A percentile compares a stretch with the other conserved stretches of the same genome.
These are phyloP conservation scores for Knoxdaviesia capensis DNA, from an alignment of 2,329 filamentous ascomycete genomes.

Conservation along the genomic window DNA sequence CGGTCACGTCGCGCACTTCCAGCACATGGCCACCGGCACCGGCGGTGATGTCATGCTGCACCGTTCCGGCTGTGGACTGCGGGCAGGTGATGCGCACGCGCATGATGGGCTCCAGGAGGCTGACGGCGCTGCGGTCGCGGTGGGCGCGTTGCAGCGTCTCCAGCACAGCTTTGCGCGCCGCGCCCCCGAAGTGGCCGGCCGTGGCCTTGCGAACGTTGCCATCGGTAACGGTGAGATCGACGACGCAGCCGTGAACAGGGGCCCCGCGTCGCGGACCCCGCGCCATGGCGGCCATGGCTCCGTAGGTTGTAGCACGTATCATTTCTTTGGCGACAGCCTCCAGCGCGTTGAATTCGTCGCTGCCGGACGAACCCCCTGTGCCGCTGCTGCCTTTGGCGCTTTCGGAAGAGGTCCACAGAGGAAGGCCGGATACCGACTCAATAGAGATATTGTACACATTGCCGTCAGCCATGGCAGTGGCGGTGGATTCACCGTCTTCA, in stretches of 20 bases:
- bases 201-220: constrained; percentile 41
- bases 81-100: constrained; percentile 70
- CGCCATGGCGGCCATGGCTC: constrained; percentile 63
- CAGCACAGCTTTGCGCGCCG: constrained; percentile 42
- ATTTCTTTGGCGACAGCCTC: constrained; percentile 18
- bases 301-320: constrained; percentile 49
- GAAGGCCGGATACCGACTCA: no score
- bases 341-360: constrained; percentile 1
- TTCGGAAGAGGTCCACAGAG: no score
- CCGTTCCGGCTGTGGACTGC: constrained; percentile 58
- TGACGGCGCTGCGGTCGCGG: constrained; percentile 26
- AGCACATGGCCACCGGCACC: constrained; percentile 54
- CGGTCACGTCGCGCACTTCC: constrained; percentile 39
- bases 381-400: no score
- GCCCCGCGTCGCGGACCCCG: constrained; percentile 66
- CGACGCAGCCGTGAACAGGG: constrained; percentile 56
- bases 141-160: constrained; percentile 45
- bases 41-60: constrained; percentile 64
- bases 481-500: constrained; percentile 17
- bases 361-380: background rate
- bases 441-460: constrained; percentile 39
- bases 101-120: constrained; percentile 87
- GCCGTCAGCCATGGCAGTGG: constrained; percentile 37
- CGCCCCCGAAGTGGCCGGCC: constrained; percentile 46
- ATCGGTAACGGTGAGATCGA: constrained; percentile 41